Evolutionary conservation across 1,139 yeast species (phyloP), one percentile per base, ranked within the genome.

Genomic region (Candida mesenterica): DNA sequence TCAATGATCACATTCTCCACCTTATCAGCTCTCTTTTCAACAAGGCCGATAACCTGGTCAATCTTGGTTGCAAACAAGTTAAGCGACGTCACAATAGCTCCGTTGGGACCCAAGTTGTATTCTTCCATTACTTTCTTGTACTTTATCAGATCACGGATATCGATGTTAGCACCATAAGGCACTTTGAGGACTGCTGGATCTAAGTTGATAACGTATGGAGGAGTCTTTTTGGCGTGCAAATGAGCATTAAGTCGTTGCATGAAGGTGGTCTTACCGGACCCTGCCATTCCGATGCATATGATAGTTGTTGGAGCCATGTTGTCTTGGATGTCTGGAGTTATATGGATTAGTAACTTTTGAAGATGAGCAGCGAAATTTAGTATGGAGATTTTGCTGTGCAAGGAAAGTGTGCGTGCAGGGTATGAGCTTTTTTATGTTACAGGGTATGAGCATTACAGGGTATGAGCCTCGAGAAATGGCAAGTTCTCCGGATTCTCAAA

Each of bases 241-340:
- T 92, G 95, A 1, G 97, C 79, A 62, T 90, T 92, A 40, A 94
- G 67, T 43, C 98, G 69, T 59, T 94, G 99, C 89, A 94, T 83
- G 59, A 94, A 92, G 3, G 98, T 94, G 65, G 99, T 92, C 63
- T 94, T 94, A 51, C 99, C 98, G 35, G 95, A 82, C 28, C 96
- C 96, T 51, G 97, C 97, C 97, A 89, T 89, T 44, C 97, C 97
- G 45, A 90, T 87, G 61, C 96, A 87, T 26, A 89, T 68, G 26
- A 89, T 68, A 3, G 88, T 82, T 19, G 82, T 72, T 27, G 87
- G 79, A 32, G 77, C 64, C 80, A 73, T 77, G 14, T 19, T 19
- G 23, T 19, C 9, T 10, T 19, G n/a, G n/a, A n/a, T n/a, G n/a
- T n/a, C n/a, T n/a, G n/a, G n/a, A n/a, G n/a, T n/a, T n/a, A n/a